phyloP scores from a whole-genome alignment of 306 rosid species.

The Cicer judaicum region DNA sequence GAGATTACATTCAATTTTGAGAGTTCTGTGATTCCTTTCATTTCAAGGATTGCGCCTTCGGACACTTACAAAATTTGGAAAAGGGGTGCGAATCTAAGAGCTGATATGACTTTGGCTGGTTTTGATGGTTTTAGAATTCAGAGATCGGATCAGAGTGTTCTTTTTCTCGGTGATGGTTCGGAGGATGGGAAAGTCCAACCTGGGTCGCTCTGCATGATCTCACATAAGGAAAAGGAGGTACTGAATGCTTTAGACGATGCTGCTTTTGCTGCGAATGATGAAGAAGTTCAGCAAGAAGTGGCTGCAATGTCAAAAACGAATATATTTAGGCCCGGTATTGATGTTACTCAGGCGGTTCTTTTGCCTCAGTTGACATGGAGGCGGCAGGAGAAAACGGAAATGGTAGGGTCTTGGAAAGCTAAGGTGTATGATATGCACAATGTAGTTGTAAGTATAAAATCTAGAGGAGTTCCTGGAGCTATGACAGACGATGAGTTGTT shows the following conservation, averaged over 20 bases:
- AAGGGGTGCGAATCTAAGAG: constrained; percentile 94
- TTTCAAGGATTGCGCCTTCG: constrained; percentile 96
- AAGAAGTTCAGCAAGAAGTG: constrained; percentile 92
- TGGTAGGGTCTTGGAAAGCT: constrained; percentile 90
- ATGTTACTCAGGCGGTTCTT: constrained; percentile 96
- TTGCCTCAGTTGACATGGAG: constrained; percentile 97
- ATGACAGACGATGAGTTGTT: constrained; percentile 92
- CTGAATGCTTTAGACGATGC: constrained; percentile 95
- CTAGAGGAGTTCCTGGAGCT: constrained; percentile 96
- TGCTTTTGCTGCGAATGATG: constrained; percentile 82
- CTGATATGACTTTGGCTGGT: constrained; percentile 98
- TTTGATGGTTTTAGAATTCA: constrained; percentile 96
- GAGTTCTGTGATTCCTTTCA: constrained; percentile 98
- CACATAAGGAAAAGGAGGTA: constrained; percentile 91
- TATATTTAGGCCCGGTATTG: constrained; percentile 95
- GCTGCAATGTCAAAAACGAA: constrained; percentile 94
- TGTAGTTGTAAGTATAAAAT: constrained; percentile 92
- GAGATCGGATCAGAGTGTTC: constrained; percentile 91
- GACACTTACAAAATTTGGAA: constrained; percentile 98
- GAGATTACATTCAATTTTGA: constrained; percentile 97
- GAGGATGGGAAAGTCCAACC: constrained; percentile 85
- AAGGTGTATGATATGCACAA: constrained; percentile 98
- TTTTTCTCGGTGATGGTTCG: constrained; percentile 90
- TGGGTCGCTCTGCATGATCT: constrained; percentile 93
- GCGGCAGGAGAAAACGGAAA: constrained; percentile 89